A percentile compares a stretch with the other conserved stretches of the same genome.
Evolutionary conservation across 2,329 filamentous ascomycete genomes (phyloP).

Genomic region (Claviceps digitariae): DNA sequence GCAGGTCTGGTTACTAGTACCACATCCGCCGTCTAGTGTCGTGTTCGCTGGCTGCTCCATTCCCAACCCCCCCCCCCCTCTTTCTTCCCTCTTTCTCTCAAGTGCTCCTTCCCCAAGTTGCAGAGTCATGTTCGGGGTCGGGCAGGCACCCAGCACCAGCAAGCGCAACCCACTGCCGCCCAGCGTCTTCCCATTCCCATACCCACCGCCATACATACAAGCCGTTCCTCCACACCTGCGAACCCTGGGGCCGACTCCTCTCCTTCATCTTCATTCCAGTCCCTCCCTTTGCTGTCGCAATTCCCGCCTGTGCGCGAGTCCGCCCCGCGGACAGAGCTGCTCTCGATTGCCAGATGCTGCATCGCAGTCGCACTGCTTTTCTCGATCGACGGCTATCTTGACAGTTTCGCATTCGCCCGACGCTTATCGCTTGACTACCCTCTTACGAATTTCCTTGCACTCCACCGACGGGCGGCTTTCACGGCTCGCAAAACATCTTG

Average conservation of each 20-base stretch:
- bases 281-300: constrained; percentile 17
- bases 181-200: neutral
- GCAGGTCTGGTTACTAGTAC: neutral
- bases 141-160: neutral
- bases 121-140: neutral
- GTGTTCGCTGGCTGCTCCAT: neutral
- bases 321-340: constrained; percentile 5
- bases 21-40: neutral
- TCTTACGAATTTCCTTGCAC: neutral
- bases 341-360: neutral
- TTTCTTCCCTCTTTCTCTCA: neutral
- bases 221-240: constrained; percentile 5
- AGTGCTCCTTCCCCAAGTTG: neutral
- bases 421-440: neutral
- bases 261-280: constrained; percentile 17
- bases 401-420: neutral
- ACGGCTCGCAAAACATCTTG: neutral
- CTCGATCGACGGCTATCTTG: constrained; percentile 5
- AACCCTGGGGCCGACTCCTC: constrained; percentile 13
- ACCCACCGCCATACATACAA: constrained; percentile 9
- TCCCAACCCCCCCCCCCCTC: neutral
- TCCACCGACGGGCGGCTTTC: neutral
- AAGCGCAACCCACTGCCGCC: neutral
- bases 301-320: constrained; percentile 10
- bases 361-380: neutral